Conservation (phyloP, 345 rosid species). For the Sonneratia caseolaris region DNA sequence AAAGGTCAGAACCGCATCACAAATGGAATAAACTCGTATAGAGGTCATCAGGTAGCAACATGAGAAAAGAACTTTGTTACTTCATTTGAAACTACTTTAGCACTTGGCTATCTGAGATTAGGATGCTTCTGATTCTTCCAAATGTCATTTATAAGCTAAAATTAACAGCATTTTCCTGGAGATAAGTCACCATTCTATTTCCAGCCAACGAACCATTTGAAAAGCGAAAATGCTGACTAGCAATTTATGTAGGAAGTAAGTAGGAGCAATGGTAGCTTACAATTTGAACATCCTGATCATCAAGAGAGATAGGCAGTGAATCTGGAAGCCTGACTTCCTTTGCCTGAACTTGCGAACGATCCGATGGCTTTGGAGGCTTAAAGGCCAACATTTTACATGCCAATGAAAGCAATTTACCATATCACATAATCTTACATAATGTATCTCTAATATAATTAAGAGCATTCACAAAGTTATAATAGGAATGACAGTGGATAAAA, state of each 20-base stretch:
- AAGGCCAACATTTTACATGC: slow-evolving; percentile 5
- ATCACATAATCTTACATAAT: background rate
- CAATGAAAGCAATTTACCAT: background rate
- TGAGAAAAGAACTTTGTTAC: background rate
- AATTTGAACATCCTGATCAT: slow-evolving; percentile 80
- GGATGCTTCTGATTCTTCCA: background rate
- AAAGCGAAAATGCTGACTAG: background rate
- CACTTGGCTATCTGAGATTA: no score
- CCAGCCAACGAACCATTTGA: background rate
- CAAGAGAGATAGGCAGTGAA: slow-evolving; percentile 66
- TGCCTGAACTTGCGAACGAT: slow-evolving; percentile 72
- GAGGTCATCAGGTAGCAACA: background rate
- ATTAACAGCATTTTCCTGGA: background rate
- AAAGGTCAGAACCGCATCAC: background rate
- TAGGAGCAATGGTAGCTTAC: slow-evolving; percentile 33
- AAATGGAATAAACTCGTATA: background rate
- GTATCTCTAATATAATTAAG: background rate
- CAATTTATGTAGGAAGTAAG: background rate
- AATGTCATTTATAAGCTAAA: background rate
- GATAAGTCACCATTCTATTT: background rate
- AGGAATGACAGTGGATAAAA: background rate
- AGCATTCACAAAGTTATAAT: background rate
- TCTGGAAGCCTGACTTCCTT: slow-evolving; percentile 82
- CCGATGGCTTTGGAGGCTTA: slow-evolving; percentile 70
- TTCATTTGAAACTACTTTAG: background rate